Evolutionary conservation across 1,139 yeast genomes (phyloP).

Genomic region (Arxiozyma slooffiae): DNA sequence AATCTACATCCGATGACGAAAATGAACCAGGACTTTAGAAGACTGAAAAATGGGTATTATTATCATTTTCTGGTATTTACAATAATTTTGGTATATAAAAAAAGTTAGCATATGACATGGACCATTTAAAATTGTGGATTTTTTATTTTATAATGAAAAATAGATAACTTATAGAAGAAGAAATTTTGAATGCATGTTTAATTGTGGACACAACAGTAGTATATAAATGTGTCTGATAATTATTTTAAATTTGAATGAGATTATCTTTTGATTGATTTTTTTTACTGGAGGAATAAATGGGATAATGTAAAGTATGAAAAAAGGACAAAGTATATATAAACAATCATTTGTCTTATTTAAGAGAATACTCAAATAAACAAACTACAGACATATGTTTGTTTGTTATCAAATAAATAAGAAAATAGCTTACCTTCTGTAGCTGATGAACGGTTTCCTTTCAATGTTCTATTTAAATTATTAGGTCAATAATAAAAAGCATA

Average conservation of each 20-base stretch:
- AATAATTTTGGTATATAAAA: conserved; percentile 50
- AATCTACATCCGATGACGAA: conserved; percentile 83
- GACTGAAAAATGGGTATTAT: conserved; percentile 54
- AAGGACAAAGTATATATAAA: too few species aligned
- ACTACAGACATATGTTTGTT: too few species aligned
- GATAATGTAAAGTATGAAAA: conserved; percentile 23
- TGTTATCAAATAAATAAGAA: too few species aligned
- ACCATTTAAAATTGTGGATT: conserved; percentile 57
- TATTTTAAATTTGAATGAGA: conserved; percentile 10
- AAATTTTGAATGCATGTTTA: conserved; percentile 11
- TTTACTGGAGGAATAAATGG: conserved; percentile 39
- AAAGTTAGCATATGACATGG: conserved; percentile 61
- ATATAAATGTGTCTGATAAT: too few species aligned
- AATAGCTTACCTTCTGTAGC: too few species aligned
- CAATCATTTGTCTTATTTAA: too few species aligned
- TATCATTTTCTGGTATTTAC: conserved; percentile 58
- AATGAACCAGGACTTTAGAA: conserved; percentile 64
- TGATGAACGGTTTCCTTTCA: too few species aligned
- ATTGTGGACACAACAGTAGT: not conserved
- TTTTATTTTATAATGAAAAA: conserved; percentile 52
- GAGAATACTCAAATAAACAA: too few species aligned
- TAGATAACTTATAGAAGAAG: conserved; percentile 15
- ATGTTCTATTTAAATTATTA: too few species aligned
- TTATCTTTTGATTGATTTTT: conserved; percentile 38
- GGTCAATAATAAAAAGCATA: too few species aligned